These are phyloP conservation scores for Filosporella fistucella DNA, from an alignment of 495 filamentous ascomycete genomes.

Conservation along the genomic window DNA sequence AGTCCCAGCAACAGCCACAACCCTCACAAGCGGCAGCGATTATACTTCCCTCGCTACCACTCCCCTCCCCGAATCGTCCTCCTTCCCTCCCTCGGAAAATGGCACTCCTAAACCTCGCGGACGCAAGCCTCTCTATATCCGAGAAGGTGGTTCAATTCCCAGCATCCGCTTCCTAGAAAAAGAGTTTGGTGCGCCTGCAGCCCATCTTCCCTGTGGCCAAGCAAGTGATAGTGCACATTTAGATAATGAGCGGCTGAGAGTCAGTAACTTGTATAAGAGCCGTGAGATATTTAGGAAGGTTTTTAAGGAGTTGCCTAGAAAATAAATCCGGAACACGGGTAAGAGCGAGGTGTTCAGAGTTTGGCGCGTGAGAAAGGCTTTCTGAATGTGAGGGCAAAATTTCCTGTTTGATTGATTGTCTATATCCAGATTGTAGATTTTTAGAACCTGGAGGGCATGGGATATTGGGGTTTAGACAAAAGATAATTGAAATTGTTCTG, in stretches of 20 bases:
- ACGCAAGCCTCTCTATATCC: conserved; percentile 75
- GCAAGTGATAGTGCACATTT: conserved; percentile 92
- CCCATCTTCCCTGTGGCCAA: conserved; percentile 91
- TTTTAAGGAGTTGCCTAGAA: conserved; percentile 64
- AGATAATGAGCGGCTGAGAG: conserved; percentile 85
- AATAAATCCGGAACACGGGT: conserved; percentile 27
- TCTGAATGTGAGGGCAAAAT: too few relatives aligned
- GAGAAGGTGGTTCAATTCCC: conserved; percentile 92
- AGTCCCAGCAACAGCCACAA: conserved; percentile 51
- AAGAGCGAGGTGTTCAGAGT: too few relatives aligned
- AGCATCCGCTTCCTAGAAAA: conserved; percentile 92
- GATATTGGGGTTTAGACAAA: too few relatives aligned
- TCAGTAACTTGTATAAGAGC: conserved; percentile 86
- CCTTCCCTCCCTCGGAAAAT: not conserved
- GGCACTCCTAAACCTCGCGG: conserved; percentile 21
- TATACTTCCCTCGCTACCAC: conserved; percentile 26
- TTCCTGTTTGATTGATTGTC: too few relatives aligned
- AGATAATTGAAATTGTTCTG: too few relatives aligned
- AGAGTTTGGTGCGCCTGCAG: conserved; percentile 87
- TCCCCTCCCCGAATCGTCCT: conserved; percentile 7
- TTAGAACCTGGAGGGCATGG: too few relatives aligned
- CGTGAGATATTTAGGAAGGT: conserved; percentile 86
- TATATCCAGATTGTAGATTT: too few relatives aligned
- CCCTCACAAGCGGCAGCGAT: conserved; percentile 44
- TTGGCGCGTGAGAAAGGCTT: too few relatives aligned